Evolutionary conservation across 2,329 filamentous ascomycete species (phyloP).

Genomic region (Cercospora sesami): DNA sequence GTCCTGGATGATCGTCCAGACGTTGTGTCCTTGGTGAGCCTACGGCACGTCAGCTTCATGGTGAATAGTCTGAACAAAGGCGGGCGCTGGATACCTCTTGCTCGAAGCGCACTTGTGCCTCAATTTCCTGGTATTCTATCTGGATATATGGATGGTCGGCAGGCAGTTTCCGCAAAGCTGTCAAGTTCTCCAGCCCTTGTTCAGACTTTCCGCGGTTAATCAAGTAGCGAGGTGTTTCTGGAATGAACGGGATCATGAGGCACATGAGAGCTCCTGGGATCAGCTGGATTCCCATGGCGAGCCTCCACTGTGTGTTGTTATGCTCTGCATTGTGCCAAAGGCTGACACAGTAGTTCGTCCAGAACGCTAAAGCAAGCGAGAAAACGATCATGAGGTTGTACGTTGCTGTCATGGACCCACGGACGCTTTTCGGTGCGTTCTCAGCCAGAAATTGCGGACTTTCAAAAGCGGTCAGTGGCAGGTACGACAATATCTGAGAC

Average conservation of each 20-base stretch:
- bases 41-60: background rate
- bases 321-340: conserved; percentile 17
- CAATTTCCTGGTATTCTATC: conserved; percentile 30
- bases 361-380: conserved; percentile 21
- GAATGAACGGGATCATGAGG: conserved; percentile 26
- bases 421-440: conserved; percentile 24
- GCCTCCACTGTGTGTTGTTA: conserved; percentile 21
- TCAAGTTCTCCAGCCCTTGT: conserved; percentile 22
- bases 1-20: conserved; percentile 22
- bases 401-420: conserved; percentile 26
- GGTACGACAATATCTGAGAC: background rate
- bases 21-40: conserved; percentile 21
- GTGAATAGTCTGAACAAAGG: background rate
- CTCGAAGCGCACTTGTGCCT: conserved; percentile 29
- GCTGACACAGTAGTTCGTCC: conserved; percentile 25
- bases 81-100: conserved; percentile 11
- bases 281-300: conserved; percentile 25
- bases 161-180: conserved; percentile 27
- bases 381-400: conserved; percentile 27
- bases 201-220: conserved; percentile 23
- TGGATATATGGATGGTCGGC: conserved; percentile 28
- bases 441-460: conserved; percentile 25
- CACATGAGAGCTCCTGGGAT: conserved; percentile 27
- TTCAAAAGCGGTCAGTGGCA: background rate
- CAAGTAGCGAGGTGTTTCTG: conserved; percentile 23